Base-by-base conservation (phyloP, 768 basidiomycete species). In the Exsudoporus frostii region DNA sequence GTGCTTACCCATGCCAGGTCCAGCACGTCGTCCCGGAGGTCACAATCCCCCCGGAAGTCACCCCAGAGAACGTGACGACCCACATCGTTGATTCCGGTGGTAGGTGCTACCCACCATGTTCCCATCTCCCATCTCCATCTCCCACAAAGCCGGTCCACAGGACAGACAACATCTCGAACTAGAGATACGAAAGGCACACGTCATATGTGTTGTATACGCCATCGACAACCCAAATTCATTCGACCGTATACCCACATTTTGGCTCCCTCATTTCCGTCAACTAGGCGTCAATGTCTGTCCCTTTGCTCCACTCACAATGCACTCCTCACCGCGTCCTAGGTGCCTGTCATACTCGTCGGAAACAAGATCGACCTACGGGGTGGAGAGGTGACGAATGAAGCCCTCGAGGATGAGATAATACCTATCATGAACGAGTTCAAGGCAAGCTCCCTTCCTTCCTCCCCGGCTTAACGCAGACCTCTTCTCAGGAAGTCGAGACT, bases 381-480 rank as follows among this genome's bases (percentile, higher is more conserved):
- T 5, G 95, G 94, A 2, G 84, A 90, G 64, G 92, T 98, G 37
- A 93, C 95, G 25, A 96, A 97, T 63, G 86, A 96, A 66, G 92
- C 89, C 3, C 73, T 99, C 55, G 93, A 96, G 70, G 92, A 89
- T 56, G 96, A 98, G 71, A 95, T 98, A 58, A 71, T 90, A 51
- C 96, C 96, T 29, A 93, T 99, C 50, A 99, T 98, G 96, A 86
- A 88, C 60, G 96, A 98, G 71, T 99, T 96, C 84, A 99, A 99
- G 83, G 94, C 86, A 65, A 50, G 73, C 63, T 24, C 30, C 15
- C 25, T 29, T 24, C 46, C 42, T 48, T 33, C 54, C 40, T 48
- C 48, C n/a, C 19, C 11, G 17, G 38, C 37, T 43, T 41, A 7
- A 36, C 34, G 29, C 25, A 34, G 15, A 71, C 50, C 36, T 32